Base-by-base conservation (phyloP, 140 eudicot genomes). In the Cichorium intybus region DNA sequence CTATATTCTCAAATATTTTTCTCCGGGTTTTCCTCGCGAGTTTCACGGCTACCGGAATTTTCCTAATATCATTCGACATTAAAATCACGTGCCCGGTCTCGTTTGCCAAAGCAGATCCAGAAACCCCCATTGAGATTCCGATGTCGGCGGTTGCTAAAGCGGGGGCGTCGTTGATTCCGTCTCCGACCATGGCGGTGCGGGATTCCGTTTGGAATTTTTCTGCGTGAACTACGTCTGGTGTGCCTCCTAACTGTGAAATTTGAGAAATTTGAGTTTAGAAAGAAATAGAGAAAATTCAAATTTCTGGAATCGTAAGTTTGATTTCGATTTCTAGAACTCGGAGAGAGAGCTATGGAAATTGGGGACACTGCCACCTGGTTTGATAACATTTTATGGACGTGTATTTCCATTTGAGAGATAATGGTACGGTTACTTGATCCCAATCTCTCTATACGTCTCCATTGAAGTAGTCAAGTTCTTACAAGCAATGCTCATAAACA, bases 131-230 rank as follows among this genome's bases (percentile, higher is more conserved):
- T n/a, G n/a, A n/a, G n/a, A n/a, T n/a, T n/a, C n/a, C n/a, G n/a
- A 92, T 73, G 56, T 88, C 84, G 2, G 98, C 96, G 2, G 92
- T 88, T 15, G 96, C 96, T 77, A 92, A 66, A 24, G 98, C 98
- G 1, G 91, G 92, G 24, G 96, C 95, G 31, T 92, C 96, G 29
- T 92, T 92, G 11, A 92, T 72, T 10, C 98, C 98, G n/a, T 92
- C 98, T 12, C 98, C 98, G 24, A 92, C 73, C 98, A 92, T 92
- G 6, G 96, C 98, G 0, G 95, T 88, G 34, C 70, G 71, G 1
- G 81, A 82, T 14, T 80, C 76, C 5, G 60, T 79, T 70, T 92
- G 90, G 53, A 81, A 66, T 26, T 77, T 96, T 61, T 79, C 98
- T 2, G 96, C 84, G 23, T 75, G 93, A 18, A 92, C 83, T 26